Conservation (phyloP, 2,329 filamentous ascomycete species). For the Celoporthe dispersa region DNA sequence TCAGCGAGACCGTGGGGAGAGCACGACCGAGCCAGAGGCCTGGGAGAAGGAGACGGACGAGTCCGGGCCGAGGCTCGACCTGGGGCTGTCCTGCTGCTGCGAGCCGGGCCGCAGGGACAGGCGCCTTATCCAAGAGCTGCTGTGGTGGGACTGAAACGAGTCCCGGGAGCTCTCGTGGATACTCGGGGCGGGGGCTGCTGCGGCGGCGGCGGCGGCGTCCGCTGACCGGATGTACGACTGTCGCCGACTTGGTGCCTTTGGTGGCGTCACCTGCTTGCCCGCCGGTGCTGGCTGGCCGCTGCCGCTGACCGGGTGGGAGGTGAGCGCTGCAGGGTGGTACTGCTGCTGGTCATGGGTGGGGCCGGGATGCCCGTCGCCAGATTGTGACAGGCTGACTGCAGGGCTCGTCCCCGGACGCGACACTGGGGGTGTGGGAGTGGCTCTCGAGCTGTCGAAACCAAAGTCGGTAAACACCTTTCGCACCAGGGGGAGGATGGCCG, state of each 20-base stretch:
- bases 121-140: slow-evolving; percentile 72
- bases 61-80: slow-evolving; percentile 65
- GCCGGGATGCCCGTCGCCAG: slow-evolving; percentile 36
- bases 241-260: slow-evolving; percentile 44
- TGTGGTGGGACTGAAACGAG: slow-evolving; percentile 60
- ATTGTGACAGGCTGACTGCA: slow-evolving; percentile 42
- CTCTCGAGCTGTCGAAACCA: slow-evolving; percentile 25
- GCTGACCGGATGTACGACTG: slow-evolving; percentile 48
- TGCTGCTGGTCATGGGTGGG: slow-evolving; percentile 31
- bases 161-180: slow-evolving; percentile 55
- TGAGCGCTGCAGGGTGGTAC: slow-evolving; percentile 34
- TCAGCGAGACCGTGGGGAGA: slow-evolving; percentile 47
- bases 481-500: slow-evolving; percentile 39
- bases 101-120: slow-evolving; percentile 69
- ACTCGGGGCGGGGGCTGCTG: slow-evolving; percentile 35
- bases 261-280: slow-evolving; percentile 47
- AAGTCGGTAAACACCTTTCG: slow-evolving; percentile 39
- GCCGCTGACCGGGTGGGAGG: slow-evolving; percentile 37
- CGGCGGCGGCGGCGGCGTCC: slow-evolving; percentile 38
- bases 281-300: slow-evolving; percentile 38
- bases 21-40: slow-evolving; percentile 68
- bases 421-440: slow-evolving; percentile 36
- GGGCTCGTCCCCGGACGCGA: slow-evolving; percentile 52
- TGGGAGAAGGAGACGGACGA: slow-evolving; percentile 70
- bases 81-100: slow-evolving; percentile 65